Percentiles rank a stretch among this genome's conserved stretches.
These are phyloP conservation scores for Ploettnerulaceae sp. DNA, from an alignment of 2,329 filamentous ascomycete genomes.

Conservation along the genomic window DNA sequence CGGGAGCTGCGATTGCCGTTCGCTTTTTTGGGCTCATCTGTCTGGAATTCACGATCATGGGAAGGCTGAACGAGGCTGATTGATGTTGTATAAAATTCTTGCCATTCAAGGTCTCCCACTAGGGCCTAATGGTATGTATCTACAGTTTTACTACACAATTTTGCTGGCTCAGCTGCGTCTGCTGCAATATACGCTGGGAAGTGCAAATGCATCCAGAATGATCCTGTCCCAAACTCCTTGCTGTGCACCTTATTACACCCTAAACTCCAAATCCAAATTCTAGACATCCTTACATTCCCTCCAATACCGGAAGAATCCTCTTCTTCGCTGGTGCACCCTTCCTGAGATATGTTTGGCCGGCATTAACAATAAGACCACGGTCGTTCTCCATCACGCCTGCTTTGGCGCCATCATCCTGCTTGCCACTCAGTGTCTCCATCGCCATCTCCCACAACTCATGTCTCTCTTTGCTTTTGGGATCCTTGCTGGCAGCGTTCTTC, in stretches of 20 bases:
- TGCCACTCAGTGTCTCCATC: constrained; percentile 47
- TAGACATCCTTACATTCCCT: constrained; percentile 2
- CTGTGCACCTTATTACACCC: constrained; percentile 16
- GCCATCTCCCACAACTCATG: constrained; percentile 57
- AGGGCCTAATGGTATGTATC: neutral
- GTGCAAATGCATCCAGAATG: neutral
- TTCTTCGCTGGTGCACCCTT: constrained; percentile 34
- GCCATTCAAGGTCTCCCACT: neutral
- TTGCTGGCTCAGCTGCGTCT: neutral
- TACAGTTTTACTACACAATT: neutral
- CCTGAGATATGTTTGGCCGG: constrained; percentile 47
- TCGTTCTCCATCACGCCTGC: constrained; percentile 44
- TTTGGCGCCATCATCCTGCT: constrained; percentile 22
- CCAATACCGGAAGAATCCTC: constrained; percentile 12
- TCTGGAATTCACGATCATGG: too few relatives aligned
- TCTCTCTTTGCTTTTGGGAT: constrained; percentile 48
- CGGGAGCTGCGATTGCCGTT: neutral
- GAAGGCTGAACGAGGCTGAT: too few relatives aligned
- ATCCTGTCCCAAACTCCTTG: constrained; percentile 18
- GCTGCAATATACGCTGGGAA: neutral
- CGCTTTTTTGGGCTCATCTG: neutral
- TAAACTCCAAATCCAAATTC: neutral
- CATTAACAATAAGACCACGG: constrained; percentile 61
- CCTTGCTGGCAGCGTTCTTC: constrained; percentile 46
- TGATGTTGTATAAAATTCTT: neutral